Percentiles rank a stretch among this genome's conserved stretches.
Evolutionary conservation across 768 basidiomycete species (phyloP).

Genomic region (Boletus pseudo-olivaceus): DNA sequence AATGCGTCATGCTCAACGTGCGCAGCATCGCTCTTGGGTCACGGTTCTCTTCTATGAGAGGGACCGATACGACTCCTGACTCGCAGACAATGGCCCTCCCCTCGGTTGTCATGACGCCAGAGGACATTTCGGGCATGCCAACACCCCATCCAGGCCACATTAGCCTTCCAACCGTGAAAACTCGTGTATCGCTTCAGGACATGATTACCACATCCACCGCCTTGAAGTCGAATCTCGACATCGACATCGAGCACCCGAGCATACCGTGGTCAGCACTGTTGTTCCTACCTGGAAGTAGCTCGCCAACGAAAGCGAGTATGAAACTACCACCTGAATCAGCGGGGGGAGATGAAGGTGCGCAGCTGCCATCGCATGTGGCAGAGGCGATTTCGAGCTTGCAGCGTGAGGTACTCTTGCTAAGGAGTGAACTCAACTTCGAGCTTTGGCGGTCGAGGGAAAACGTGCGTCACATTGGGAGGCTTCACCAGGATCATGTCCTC

Average conservation of each 20-base stretch:
- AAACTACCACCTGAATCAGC: slow-evolving; percentile 19
- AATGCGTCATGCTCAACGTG: slow-evolving; percentile 66
- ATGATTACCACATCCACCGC: slow-evolving; percentile 72
- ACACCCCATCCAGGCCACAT: slow-evolving; percentile 35
- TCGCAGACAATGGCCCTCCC: slow-evolving; percentile 1
- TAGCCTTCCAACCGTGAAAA: slow-evolving; percentile 30
- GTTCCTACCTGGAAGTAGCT: slow-evolving; percentile 34
- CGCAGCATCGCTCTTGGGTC: slow-evolving; percentile 53
- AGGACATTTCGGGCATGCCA: slow-evolving; percentile 23
- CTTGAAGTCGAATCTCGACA: slow-evolving; percentile 65
- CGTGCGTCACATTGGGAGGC: slow-evolving; percentile 73
- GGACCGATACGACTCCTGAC: background rate
- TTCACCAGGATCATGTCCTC: slow-evolving; percentile 70
- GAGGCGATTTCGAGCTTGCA: slow-evolving; percentile 70
- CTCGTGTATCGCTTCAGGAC: slow-evolving; percentile 62
- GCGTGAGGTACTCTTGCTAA: slow-evolving; percentile 67
- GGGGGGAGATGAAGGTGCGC: slow-evolving; percentile 8
- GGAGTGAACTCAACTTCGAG: slow-evolving; percentile 84
- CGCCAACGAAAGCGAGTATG: slow-evolving; percentile 22
- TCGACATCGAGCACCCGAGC: slow-evolving; percentile 54
- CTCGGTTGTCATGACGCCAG: slow-evolving; percentile 13
- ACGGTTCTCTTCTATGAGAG: slow-evolving; percentile 14
- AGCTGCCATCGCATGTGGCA: slow-evolving; percentile 48
- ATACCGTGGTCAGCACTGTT: slow-evolving; percentile 50
- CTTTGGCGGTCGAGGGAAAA: slow-evolving; percentile 81